These are phyloP conservation scores for Pestalotiopsis sp. DNA, from an alignment of 2,329 filamentous ascomycete genomes.

Conservation along the genomic window DNA sequence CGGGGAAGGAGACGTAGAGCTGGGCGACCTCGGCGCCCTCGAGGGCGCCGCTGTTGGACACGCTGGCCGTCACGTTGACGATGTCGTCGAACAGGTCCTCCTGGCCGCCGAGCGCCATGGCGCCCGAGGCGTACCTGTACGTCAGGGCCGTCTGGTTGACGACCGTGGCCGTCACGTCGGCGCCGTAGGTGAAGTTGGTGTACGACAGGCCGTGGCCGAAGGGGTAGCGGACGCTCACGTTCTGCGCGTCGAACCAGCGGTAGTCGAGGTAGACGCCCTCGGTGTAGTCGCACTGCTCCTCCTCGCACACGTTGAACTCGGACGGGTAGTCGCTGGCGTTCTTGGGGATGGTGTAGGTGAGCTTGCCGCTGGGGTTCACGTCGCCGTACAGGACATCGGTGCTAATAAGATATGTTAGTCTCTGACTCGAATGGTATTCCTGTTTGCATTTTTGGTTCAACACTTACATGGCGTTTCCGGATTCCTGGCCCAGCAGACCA, in stretches of 20 bases:
- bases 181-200: slow-evolving; percentile 37
- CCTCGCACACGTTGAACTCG: slow-evolving; percentile 21
- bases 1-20: slow-evolving; percentile 59
- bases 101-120: slow-evolving; percentile 53
- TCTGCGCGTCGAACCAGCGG: slow-evolving; percentile 52
- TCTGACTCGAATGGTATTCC: slow-evolving; percentile 61
- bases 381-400: slow-evolving; percentile 63
- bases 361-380: slow-evolving; percentile 60
- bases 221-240: slow-evolving; percentile 52
- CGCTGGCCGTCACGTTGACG: slow-evolving; percentile 48
- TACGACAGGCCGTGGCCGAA: slow-evolving; percentile 61
- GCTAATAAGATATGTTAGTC: slow-evolving; percentile 46
- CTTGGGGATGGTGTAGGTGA: slow-evolving; percentile 60
- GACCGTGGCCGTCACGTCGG: slow-evolving; percentile 5
- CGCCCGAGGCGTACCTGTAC: slow-evolving; percentile 46
- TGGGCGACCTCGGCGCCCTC: slow-evolving; percentile 59
- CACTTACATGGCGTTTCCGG: slow-evolving; percentile 28
- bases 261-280: slow-evolving; percentile 61
- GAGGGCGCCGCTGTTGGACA: slow-evolving; percentile 55
- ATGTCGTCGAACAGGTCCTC: slow-evolving; percentile 57
- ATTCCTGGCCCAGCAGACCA: slow-evolving; percentile 57
- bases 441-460: slow-evolving; percentile 62
- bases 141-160: slow-evolving; percentile 32
- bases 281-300: slow-evolving; percentile 21
- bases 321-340: slow-evolving; percentile 53